Percentiles rank a stretch among this genome's conserved stretches.
Conservation (phyloP, 225 moss, liverwort and hornwort genomes). For the Straminergon stramineum region DNA sequence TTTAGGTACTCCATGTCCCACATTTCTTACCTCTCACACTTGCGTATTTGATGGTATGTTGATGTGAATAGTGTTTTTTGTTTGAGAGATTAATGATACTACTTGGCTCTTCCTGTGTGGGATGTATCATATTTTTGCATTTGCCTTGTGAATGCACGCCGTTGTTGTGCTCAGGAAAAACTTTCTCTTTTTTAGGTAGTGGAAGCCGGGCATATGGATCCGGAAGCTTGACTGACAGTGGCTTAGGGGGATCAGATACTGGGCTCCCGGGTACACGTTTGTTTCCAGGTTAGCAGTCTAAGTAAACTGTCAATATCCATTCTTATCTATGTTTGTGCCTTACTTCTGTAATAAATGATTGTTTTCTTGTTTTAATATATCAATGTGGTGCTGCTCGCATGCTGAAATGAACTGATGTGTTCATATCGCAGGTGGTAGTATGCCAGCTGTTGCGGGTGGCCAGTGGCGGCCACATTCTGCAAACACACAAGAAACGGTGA, state of each 20-base stretch:
- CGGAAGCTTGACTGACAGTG: constrained; percentile 72
- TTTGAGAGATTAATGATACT: background rate
- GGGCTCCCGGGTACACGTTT: constrained; percentile 50
- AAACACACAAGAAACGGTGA: constrained; percentile 69
- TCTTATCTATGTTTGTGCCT: background rate
- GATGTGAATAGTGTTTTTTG: background rate
- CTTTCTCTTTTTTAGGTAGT: constrained; percentile 24
- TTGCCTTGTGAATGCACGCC: background rate
- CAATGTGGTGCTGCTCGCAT: background rate
- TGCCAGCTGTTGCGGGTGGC: constrained; percentile 61
- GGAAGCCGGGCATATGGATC: constrained; percentile 56
- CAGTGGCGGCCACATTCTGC: constrained; percentile 93
- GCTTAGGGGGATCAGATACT: constrained; percentile 41
- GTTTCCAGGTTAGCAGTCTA: constrained; percentile 47
- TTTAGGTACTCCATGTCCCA: constrained; percentile 27
- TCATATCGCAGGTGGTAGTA: constrained; percentile 27
- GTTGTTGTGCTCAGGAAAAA: background rate
- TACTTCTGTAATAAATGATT: background rate
- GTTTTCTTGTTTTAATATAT: background rate
- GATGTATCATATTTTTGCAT: background rate
- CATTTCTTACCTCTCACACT: background rate
- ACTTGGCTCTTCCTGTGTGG: background rate
- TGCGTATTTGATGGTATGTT: background rate
- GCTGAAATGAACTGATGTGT: background rate
- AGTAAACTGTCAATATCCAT: background rate